Conservation (phyloP, 176 grass and related monocot genomes). For the Aechmea fasciata region DNA sequence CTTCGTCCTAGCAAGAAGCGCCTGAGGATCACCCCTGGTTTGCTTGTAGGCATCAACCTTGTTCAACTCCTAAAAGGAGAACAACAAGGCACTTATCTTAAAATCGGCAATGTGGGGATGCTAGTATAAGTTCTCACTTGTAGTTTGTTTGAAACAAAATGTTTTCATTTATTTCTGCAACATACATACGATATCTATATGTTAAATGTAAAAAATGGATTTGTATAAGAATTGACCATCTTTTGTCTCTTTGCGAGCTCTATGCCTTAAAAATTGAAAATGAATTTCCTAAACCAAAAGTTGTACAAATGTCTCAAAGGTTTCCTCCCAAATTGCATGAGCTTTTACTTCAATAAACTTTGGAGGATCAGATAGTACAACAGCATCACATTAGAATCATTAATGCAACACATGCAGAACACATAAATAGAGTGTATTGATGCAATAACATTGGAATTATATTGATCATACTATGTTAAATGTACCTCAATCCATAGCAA, state of each 20-base stretch:
- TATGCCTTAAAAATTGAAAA: no score
- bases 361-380: no score
- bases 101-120: neutral
- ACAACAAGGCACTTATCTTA: neutral
- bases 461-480: neutral
- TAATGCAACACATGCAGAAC: neutral
- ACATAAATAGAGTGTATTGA: neutral
- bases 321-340: no score
- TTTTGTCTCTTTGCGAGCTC: no score
- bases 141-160: neutral
- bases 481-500: slow-evolving; percentile 30
- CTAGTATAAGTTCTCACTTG: neutral
- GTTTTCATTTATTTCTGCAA: no score
- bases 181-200: no score
- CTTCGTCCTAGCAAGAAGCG: slow-evolving; percentile 9
- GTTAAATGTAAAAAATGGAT: no score
- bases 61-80: slow-evolving; percentile 32
- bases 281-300: no score
- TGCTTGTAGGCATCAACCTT: slow-evolving; percentile 27
- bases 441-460: neutral
- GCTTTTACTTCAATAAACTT: no score
- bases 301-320: no score
- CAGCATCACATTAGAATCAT: neutral
- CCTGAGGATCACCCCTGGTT: slow-evolving; percentile 25
- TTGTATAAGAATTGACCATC: no score